Evolutionary conservation across 2,329 filamentous ascomycete species (phyloP).

Genomic region (Zymoseptoria brevis): DNA sequence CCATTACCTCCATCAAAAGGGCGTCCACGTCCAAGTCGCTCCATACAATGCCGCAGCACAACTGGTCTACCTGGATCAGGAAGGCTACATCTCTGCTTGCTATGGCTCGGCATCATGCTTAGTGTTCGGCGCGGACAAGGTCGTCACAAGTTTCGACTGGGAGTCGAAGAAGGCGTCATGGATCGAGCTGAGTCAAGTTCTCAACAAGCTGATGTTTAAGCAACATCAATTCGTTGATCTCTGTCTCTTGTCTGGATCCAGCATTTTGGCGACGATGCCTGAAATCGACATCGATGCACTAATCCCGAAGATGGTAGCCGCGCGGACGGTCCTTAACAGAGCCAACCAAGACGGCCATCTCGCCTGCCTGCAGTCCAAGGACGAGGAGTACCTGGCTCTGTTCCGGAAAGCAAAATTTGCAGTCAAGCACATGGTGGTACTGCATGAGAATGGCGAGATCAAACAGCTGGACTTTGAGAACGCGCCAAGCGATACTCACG

Average conservation of each 20-base stretch:
- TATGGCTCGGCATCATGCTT: slow-evolving; percentile 80
- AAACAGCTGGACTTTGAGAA: slow-evolving; percentile 64
- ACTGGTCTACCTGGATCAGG: slow-evolving; percentile 72
- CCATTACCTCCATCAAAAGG: slow-evolving; percentile 59
- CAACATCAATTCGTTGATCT: slow-evolving; percentile 69
- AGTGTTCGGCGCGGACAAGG: slow-evolving; percentile 72
- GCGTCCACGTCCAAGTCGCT: slow-evolving; percentile 69
- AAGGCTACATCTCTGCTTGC: slow-evolving; percentile 62
- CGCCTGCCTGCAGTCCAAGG: slow-evolving; percentile 67
- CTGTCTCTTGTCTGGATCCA: slow-evolving; percentile 51
- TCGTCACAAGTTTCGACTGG: slow-evolving; percentile 63
- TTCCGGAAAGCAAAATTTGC: slow-evolving; percentile 80
- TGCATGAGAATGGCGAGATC: slow-evolving; percentile 69
- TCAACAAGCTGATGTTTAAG: slow-evolving; percentile 57
- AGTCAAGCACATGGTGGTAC: slow-evolving; percentile 78
- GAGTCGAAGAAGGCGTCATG: slow-evolving; percentile 52
- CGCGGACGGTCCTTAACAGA: slow-evolving; percentile 65
- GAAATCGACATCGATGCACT: slow-evolving; percentile 49
- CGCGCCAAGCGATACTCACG: slow-evolving; percentile 74
- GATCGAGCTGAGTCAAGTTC: slow-evolving; percentile 54
- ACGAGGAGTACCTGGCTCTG: slow-evolving; percentile 77
- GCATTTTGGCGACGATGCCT: slow-evolving; percentile 57
- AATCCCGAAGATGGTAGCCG: slow-evolving; percentile 58
- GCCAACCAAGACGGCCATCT: slow-evolving; percentile 60
- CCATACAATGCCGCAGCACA: slow-evolving; percentile 79